Percentiles rank a stretch among this genome's conserved stretches.
Evolutionary conservation across 345 rosid genomes (phyloP).

Genomic region (Brassica juncea): DNA sequence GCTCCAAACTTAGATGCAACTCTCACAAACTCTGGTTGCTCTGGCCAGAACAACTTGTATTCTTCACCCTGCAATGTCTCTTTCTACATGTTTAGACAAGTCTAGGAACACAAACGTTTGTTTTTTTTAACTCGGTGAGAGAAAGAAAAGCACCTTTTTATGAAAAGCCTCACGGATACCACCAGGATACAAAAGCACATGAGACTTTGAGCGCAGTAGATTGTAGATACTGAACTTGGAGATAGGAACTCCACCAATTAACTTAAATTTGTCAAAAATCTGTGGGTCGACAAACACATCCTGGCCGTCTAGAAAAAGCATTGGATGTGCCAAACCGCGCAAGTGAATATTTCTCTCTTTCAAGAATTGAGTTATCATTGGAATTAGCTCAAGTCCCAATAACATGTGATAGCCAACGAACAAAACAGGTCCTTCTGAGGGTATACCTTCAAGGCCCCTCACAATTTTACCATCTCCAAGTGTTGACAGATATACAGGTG

Average conservation of each 20-base stretch:
- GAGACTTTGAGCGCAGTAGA: constrained; percentile 58
- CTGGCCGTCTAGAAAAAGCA: constrained; percentile 42
- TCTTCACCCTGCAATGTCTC: constrained; percentile 61
- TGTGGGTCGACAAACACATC: constrained; percentile 10
- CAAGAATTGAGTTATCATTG: constrained; percentile 45
- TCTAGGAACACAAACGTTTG: background rate
- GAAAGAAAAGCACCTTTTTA: constrained; percentile 51
- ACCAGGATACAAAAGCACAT: constrained; percentile 67
- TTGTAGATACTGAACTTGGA: constrained; percentile 56
- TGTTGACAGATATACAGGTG: constrained; percentile 77
- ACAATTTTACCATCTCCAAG: constrained; percentile 62
- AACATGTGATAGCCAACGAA: constrained; percentile 53
- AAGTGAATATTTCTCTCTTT: constrained; percentile 56
- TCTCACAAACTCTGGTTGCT: constrained; percentile 17
- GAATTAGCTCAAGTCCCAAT: constrained; percentile 56
- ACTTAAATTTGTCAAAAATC: constrained; percentile 47
- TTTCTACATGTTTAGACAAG: background rate
- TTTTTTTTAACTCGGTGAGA: background rate
- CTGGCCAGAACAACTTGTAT: constrained; percentile 81
- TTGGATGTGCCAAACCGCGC: constrained; percentile 73
- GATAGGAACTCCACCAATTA: constrained; percentile 76
- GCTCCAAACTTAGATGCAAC: constrained; percentile 64
- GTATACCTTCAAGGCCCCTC: constrained; percentile 67
- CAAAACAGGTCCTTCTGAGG: constrained; percentile 66
- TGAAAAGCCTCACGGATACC: constrained; percentile 85